phyloP scores from a whole-genome alignment of 2,329 filamentous ascomycete species.

The Metarhizium anisopliae region DNA sequence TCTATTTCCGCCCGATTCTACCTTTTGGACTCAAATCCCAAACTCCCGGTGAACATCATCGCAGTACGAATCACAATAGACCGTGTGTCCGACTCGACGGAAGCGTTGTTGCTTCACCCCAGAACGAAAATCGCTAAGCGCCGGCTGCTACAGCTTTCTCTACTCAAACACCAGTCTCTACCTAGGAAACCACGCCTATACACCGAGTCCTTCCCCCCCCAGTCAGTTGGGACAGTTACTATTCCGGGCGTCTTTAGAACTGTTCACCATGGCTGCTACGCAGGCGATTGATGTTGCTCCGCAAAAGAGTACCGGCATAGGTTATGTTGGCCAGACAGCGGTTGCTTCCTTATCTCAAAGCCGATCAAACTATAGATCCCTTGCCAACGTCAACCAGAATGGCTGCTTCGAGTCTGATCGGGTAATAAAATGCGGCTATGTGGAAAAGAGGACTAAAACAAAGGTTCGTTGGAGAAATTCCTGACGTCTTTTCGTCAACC shows the following conservation, averaged over 20 bases:
- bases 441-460: slow-evolving; percentile 86
- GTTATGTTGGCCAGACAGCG: slow-evolving; percentile 8
- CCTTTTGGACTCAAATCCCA: neutral
- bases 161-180: neutral
- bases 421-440: slow-evolving; percentile 79
- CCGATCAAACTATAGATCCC: slow-evolving; percentile 43
- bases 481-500: neutral
- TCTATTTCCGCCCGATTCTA: neutral
- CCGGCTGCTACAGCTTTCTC: neutral
- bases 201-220: neutral
- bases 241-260: neutral
- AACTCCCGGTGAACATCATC: neutral
- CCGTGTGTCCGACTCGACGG: neutral
- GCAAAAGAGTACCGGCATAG: neutral
- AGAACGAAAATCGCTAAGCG: neutral
- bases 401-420: slow-evolving; percentile 95
- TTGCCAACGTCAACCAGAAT: slow-evolving; percentile 86
- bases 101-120: neutral
- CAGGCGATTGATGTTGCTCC: slow-evolving; percentile 11
- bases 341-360: slow-evolving; percentile 15
- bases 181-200: neutral
- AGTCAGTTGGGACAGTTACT: neutral
- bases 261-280: slow-evolving; percentile 10
- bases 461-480: slow-evolving; percentile 48
- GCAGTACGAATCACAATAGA: neutral